Evolutionary conservation across 768 basidiomycete genomes (phyloP), one percentile per base, ranked within the genome.

Genomic region (Kockovaella imperatae): DNA sequence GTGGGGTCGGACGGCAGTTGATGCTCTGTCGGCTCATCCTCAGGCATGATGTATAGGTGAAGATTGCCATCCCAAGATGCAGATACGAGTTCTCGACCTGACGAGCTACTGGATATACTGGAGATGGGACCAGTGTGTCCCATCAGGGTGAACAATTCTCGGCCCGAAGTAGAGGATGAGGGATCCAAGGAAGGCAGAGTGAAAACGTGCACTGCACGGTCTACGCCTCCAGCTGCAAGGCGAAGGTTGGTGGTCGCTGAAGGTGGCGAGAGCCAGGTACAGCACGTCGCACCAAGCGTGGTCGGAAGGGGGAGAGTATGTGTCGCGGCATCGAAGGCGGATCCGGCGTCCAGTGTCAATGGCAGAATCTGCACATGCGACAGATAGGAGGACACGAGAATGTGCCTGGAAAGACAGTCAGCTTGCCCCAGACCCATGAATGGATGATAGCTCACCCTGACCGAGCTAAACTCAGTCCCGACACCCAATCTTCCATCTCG

Each of bases 401-500:
- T 67, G 44, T 66, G 49, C 11, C 63, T 65, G 42, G 15, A 26
- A 13, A n/a, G 25, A 23, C 26, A 20, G 17, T 35, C 17, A 52
- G 30, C 15, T 8, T 25, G 20, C 28, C 43, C 14, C 21, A 15
- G 28, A 50, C 15, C 50, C 53, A 23, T 29, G 36, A 23, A 24
- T 24, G 41, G 38, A 14, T 28, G 32, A 29, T 10, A 8, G 54
- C 68, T 64, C 49, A 70, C 69, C 69, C 69, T 24, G 62, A 52
- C 45, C 64, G 47, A 18, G 45, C 53, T n/a, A 71, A 50, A 50
- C 61, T 64, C 30, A 71, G 56, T 10, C 70, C 81, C 1, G 87
- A 89, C 0, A 95, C 85, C 93, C 93, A 97, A 54, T 96, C 90
- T 45, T 96, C 84, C 53, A 89, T 86, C 1, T 86, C 83, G 44